phyloP scores from a whole-genome alignment of 2,329 filamentous ascomycete species.

The Aspergillus uvarum region DNA sequence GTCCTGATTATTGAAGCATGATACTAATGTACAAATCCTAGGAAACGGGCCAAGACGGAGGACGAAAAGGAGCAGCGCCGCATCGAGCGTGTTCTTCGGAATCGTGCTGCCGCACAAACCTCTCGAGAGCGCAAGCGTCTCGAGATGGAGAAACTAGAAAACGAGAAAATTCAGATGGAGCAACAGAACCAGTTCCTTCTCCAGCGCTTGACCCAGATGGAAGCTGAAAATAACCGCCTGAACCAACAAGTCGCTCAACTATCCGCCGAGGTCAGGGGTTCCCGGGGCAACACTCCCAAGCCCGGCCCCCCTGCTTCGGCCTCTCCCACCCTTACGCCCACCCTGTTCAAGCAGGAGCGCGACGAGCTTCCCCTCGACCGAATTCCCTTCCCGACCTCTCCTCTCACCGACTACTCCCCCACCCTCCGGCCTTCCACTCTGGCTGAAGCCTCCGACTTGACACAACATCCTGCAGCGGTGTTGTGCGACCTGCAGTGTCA shows the following conservation, averaged over 20 bases:
- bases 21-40: slow-evolving; percentile 35
- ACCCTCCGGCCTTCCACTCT: slow-evolving; percentile 44
- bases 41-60: slow-evolving; percentile 97
- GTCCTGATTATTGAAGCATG: neutral
- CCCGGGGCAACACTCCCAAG: slow-evolving; percentile 41
- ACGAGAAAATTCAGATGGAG: slow-evolving; percentile 65
- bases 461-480: slow-evolving; percentile 99
- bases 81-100: slow-evolving; percentile 94
- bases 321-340: slow-evolving; percentile 42
- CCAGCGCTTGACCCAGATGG: slow-evolving; percentile 59
- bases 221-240: slow-evolving; percentile 54
- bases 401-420: slow-evolving; percentile 40
- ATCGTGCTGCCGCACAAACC: slow-evolving; percentile 93
- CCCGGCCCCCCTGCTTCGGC: slow-evolving; percentile 34
- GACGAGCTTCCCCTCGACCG: slow-evolving; percentile 44
- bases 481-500: slow-evolving; percentile 99
- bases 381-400: slow-evolving; percentile 42
- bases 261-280: slow-evolving; percentile 45
- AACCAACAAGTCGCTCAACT: slow-evolving; percentile 53
- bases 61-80: slow-evolving; percentile 98
- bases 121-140: slow-evolving; percentile 89
- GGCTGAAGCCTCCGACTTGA: slow-evolving; percentile 74
- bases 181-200: slow-evolving; percentile 71
- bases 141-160: slow-evolving; percentile 80
- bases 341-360: slow-evolving; percentile 47